Base-by-base conservation (phyloP, 345 rosid genomes). In the Hibiscus trionum region DNA sequence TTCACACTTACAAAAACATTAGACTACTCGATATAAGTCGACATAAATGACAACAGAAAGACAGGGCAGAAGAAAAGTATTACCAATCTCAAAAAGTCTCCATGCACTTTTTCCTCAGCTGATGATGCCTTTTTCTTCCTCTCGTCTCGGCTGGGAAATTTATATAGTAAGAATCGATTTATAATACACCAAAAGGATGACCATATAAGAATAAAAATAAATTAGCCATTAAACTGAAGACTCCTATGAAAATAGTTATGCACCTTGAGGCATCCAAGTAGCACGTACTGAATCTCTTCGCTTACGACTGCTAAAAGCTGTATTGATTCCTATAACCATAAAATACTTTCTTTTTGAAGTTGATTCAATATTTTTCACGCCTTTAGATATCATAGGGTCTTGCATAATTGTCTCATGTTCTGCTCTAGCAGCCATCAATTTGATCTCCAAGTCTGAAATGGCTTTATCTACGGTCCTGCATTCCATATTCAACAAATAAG, bases 191-290 rank as follows among this genome's bases (percentile, higher is more conserved):
- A 11, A 21, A 6, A 7, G 11, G n/a, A 55, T 56, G n/a, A 61
- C 11, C 8, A 56, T 10, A 12, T n/a, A 3, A 19, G 73, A 24
- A 17, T 57, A 35, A 33, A 47, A 26, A 59, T n/a, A 8, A 69
- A 50, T 50, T 29, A 74, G 26, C 12, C 35, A 61, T 11, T 11
- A 7, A 72, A 27, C n/a, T 11, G 19, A 53, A 35, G 11, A 62
- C 19, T 50, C 35, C 16, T 11, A 79, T 21, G 29, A 17, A 35
- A 61, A 57, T 27, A 73, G 4, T 2, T n/a, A 49, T 73, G 76
- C 76, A 90, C 98, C 96, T 84, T 86, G 95, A 10, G 95, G 97
- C 95, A 91, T 90, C 98, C 98, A 94, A 59, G 97, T 94, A 71
- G 83, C 77, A 61, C 98, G 91, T 72, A 91, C 76, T 0, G 98